A percentile compares a stretch with the other conserved stretches of the same genome.
Conservation (phyloP, 2,329 filamentous ascomycete species). For the Talaromyces amestolkiae region DNA sequence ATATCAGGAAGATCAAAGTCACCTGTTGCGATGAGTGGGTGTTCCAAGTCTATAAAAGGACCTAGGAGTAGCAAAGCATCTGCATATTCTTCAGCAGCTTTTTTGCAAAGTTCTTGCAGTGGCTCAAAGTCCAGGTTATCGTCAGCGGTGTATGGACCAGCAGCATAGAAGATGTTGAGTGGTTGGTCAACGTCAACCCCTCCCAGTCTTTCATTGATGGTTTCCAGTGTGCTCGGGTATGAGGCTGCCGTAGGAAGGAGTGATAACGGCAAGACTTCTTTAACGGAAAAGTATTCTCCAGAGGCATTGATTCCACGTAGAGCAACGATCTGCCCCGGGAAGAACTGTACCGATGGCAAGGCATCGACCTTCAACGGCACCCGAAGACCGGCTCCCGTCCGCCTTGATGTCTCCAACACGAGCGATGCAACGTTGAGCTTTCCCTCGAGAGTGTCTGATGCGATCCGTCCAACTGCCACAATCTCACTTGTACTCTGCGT, state of each 20-base stretch:
- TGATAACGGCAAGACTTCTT: conserved; percentile 72
- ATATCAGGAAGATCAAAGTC: conserved; percentile 74
- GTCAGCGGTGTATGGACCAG: conserved; percentile 89
- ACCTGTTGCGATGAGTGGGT: conserved; percentile 78
- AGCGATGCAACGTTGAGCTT: conserved; percentile 82
- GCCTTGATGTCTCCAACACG: conserved; percentile 81
- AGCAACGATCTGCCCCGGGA: conserved; percentile 91
- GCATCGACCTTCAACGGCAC: conserved; percentile 74
- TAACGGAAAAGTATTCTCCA: conserved; percentile 76
- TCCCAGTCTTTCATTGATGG: conserved; percentile 66
- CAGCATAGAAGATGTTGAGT: conserved; percentile 71
- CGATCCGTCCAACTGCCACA: conserved; percentile 86
- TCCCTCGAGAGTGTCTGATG: conserved; percentile 78
- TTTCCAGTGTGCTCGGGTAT: conserved; percentile 61
- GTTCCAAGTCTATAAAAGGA: conserved; percentile 88
- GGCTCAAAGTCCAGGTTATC: conserved; percentile 90
- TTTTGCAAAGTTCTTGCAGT: conserved; percentile 74
- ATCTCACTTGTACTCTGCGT: conserved; percentile 81
- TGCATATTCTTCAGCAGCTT: conserved; percentile 69
- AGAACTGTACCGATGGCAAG: conserved; percentile 73
- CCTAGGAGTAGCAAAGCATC: conserved; percentile 79
- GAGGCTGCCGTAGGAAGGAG: conserved; percentile 73
- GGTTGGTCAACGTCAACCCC: conserved; percentile 64
- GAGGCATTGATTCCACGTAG: conserved; percentile 82
- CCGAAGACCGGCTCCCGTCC: conserved; percentile 76